phyloP scores from a whole-genome alignment of 805 yeast species.

The Kuraishia ogatae region DNA sequence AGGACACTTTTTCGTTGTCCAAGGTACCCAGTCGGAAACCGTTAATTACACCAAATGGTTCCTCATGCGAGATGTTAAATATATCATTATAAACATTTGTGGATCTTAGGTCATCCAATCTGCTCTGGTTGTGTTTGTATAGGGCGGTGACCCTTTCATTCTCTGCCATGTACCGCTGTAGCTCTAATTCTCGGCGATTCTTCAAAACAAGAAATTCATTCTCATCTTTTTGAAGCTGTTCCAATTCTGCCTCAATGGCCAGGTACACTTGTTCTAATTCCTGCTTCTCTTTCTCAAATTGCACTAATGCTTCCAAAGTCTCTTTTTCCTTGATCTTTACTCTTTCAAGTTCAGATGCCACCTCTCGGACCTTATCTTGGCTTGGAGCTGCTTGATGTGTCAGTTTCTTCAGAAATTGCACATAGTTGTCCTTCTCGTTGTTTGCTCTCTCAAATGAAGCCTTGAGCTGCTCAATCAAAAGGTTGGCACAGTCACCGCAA shows the following conservation, averaged over 20 bases:
- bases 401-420: constrained; percentile 62
- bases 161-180: constrained; percentile 41
- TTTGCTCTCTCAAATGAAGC: constrained; percentile 63
- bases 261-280: constrained; percentile 40
- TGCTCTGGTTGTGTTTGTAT: constrained; percentile 52
- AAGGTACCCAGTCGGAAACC: constrained; percentile 73
- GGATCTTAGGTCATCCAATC: constrained; percentile 61
- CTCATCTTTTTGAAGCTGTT: constrained; percentile 33
- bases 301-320: constrained; percentile 28
- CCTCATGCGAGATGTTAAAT: constrained; percentile 77
- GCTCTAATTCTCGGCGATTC: constrained; percentile 49
- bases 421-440: constrained; percentile 71
- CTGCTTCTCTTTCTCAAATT: constrained; percentile 32
- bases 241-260: constrained; percentile 30
- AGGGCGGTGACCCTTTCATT: constrained; percentile 56
- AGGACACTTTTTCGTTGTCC: constrained; percentile 55
- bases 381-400: constrained; percentile 43
- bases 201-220: constrained; percentile 34
- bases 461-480: constrained; percentile 56
- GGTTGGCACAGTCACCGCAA: constrained; percentile 76
- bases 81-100: constrained; percentile 79
- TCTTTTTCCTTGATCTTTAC: constrained; percentile 31
- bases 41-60: constrained; percentile 81
- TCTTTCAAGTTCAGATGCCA: constrained; percentile 35
- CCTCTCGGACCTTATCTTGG: constrained; percentile 31